phyloP scores from a whole-genome alignment of 176 grass and related monocot genomes.

The Microstegium vimineum region DNA sequence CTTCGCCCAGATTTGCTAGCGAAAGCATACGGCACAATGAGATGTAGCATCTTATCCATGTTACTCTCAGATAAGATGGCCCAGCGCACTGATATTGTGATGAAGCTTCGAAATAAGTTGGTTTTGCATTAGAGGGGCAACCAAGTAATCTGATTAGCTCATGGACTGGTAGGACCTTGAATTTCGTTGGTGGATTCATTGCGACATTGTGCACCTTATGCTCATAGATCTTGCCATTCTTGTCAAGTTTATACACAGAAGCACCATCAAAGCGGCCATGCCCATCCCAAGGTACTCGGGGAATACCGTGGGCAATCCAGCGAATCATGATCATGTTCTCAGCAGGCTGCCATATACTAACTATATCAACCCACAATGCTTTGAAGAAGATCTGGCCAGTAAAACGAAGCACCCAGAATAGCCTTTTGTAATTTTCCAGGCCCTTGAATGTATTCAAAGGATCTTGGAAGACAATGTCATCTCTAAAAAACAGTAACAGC shows the following conservation, averaged over 20 bases:
- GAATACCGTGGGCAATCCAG: constrained; percentile 91
- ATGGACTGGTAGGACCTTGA: constrained; percentile 58
- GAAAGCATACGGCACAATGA: constrained; percentile 45
- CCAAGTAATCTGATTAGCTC: constrained; percentile 76
- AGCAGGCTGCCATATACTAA: constrained; percentile 91
- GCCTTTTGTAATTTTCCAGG: constrained; percentile 77
- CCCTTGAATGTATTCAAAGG: constrained; percentile 79
- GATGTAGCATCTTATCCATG: constrained; percentile 65
- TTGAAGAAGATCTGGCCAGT: constrained; percentile 80
- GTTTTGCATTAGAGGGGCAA: constrained; percentile 67
- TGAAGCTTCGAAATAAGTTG: constrained; percentile 86
- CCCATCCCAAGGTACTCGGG: constrained; percentile 81
- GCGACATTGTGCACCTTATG: constrained; percentile 88
- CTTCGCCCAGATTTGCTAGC: constrained; percentile 47
- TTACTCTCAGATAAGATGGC: constrained; percentile 23
- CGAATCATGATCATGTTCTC: constrained; percentile 93
- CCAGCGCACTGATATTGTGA: constrained; percentile 1
- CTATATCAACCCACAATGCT: constrained; percentile 76
- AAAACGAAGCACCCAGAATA: constrained; percentile 74
- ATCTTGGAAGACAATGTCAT: constrained; percentile 94
- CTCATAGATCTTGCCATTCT: constrained; percentile 87
- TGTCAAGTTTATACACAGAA: constrained; percentile 91
- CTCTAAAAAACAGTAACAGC: constrained; percentile 53
- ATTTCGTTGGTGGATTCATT: constrained; percentile 67
- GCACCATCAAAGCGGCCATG: constrained; percentile 88